Evolutionary conservation across 176 grass and related monocot genomes (phyloP).

Genomic region (Alloteropsis semialata): DNA sequence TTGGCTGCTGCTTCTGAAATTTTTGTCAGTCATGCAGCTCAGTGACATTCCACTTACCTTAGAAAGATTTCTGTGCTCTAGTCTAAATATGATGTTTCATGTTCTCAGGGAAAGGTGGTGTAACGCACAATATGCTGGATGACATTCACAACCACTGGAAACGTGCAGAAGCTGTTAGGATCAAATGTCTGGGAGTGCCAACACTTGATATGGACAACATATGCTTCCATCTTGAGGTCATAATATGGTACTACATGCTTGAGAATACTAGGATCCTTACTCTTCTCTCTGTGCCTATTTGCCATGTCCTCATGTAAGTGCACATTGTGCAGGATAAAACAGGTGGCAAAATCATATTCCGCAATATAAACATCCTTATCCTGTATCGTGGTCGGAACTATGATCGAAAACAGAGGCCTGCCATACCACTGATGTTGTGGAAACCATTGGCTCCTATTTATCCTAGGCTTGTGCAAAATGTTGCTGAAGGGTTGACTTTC

Average conservation of each 20-base stretch:
- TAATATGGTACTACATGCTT: conserved; percentile 29
- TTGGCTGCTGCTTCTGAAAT: not conserved
- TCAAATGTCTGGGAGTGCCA: conserved; percentile 77
- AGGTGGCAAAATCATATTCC: conserved; percentile 62
- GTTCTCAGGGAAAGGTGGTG: conserved; percentile 57
- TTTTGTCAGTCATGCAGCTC: not conserved
- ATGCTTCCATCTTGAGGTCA: conserved; percentile 77
- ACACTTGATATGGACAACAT: conserved; percentile 76
- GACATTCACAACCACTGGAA: conserved; percentile 84
- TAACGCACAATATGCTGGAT: conserved; percentile 78
- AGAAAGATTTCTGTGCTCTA: not conserved
- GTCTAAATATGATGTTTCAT: not conserved
- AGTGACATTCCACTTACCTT: not conserved
- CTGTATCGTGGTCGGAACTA: conserved; percentile 63
- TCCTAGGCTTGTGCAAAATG: conserved; percentile 57
- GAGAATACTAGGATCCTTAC: not conserved
- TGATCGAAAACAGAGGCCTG: conserved; percentile 44
- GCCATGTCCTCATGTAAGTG: conserved; percentile 17
- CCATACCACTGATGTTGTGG: conserved; percentile 69
- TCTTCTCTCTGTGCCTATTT: not conserved
- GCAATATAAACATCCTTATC: conserved; percentile 52
- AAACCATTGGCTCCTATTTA: conserved; percentile 76
- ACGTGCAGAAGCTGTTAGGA: conserved; percentile 66
- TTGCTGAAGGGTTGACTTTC: conserved; percentile 50
- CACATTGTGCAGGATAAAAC: conserved; percentile 62